phyloP scores from a whole-genome alignment of 2,329 filamentous ascomycete species.

The Myrmaecium sp. region DNA sequence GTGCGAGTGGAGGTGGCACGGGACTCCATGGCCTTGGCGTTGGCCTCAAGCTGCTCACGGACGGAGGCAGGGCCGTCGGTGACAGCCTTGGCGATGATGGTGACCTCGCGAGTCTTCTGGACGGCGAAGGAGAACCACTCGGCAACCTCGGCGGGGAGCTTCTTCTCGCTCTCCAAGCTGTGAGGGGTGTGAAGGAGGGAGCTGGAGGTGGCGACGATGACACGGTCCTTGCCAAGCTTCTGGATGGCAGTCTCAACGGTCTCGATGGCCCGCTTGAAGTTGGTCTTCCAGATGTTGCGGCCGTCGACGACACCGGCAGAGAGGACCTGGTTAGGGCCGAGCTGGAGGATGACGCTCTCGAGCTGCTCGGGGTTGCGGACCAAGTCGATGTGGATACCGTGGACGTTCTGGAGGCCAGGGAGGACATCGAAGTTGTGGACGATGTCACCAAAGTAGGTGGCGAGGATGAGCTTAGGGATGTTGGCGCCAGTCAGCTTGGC shows the following conservation, averaged over 20 bases:
- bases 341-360: conserved; percentile 61
- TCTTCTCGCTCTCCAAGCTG: conserved; percentile 97
- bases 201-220: conserved; percentile 91
- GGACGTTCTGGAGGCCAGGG: conserved; percentile 51
- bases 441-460: conserved; percentile 98
- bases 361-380: conserved; percentile 98
- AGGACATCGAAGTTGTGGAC: conserved; percentile 96
- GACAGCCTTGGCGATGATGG: conserved; percentile 90
- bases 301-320: conserved; percentile 96
- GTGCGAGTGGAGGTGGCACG: conserved; percentile 86
- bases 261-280: conserved; percentile 92
- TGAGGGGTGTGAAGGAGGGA: conserved; percentile 97
- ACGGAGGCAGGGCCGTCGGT: conserved; percentile 81
- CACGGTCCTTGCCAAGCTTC: conserved; percentile 93
- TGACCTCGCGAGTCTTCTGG: conserved; percentile 85
- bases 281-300: conserved; percentile 99
- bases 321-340: conserved; percentile 77
- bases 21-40: conserved; percentile 83
- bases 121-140: conserved; percentile 98
- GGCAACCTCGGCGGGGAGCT: conserved; percentile 78
- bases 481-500: conserved; percentile 70
- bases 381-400: conserved; percentile 86
- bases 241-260: conserved; percentile 76
- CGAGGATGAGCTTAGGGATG: conserved; percentile 75
- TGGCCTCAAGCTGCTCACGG: conserved; percentile 79